Evolutionary conservation across 2,329 filamentous ascomycete species (phyloP).

Genomic region (Akanthomyces uredinophilus): DNA sequence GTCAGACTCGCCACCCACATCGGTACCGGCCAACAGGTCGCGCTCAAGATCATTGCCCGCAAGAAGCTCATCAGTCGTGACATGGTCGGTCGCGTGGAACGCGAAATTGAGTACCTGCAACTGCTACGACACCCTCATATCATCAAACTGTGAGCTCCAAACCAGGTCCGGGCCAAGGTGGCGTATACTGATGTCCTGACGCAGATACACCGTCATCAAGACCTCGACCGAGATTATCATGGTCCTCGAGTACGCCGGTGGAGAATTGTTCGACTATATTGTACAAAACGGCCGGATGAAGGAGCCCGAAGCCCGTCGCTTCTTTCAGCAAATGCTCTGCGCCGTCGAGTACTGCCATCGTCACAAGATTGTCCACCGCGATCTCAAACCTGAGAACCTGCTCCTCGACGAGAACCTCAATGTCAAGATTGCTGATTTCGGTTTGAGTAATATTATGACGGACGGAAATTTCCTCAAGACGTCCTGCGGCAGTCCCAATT

Average conservation of each 20-base stretch:
- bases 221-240: slow-evolving; percentile 94
- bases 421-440: slow-evolving; percentile 98
- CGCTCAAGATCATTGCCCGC: slow-evolving; percentile 93
- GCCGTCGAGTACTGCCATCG: slow-evolving; percentile 98
- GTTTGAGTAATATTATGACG: slow-evolving; percentile 99
- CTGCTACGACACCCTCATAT: slow-evolving; percentile 94
- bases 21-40: slow-evolving; percentile 89
- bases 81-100: slow-evolving; percentile 95
- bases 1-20: slow-evolving; percentile 94
- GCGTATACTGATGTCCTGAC: neutral
- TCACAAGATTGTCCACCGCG: slow-evolving; percentile 97
- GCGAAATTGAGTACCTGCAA: slow-evolving; percentile 97
- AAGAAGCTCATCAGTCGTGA: slow-evolving; percentile 95
- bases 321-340: slow-evolving; percentile 99
- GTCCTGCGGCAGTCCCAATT: slow-evolving; percentile 96
- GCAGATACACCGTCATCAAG: slow-evolving; percentile 91
- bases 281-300: slow-evolving; percentile 89
- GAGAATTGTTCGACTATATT: slow-evolving; percentile 96
- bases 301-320: slow-evolving; percentile 88
- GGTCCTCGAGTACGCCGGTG: slow-evolving; percentile 96
- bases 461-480: slow-evolving; percentile 99
- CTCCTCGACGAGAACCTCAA: slow-evolving; percentile 93
- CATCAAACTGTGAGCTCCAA: slow-evolving; percentile 75
- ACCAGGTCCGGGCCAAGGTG: neutral
- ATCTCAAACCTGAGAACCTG: slow-evolving; percentile 95